These are phyloP conservation scores for Euphorbia tirucalli DNA, from an alignment of 345 rosid species.

Conservation along the genomic window DNA sequence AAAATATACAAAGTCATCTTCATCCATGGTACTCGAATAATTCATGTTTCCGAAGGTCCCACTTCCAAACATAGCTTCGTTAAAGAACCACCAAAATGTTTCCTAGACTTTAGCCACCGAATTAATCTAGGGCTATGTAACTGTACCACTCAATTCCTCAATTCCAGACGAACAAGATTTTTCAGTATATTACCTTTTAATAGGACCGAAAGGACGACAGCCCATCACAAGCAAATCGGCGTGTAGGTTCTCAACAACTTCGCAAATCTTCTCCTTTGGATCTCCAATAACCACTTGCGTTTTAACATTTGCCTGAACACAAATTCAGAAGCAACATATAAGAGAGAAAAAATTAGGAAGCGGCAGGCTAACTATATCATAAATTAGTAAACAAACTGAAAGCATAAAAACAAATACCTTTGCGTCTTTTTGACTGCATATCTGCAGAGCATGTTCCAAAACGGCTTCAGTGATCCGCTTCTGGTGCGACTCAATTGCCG, in stretches of 20 bases:
- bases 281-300: conserved; percentile 74
- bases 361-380: neutral
- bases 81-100: neutral
- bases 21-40: neutral
- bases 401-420: conserved; percentile 5
- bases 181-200: conserved; percentile 55
- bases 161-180: neutral
- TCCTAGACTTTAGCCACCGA: neutral
- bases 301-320: conserved; percentile 55
- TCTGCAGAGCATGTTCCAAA: conserved; percentile 53
- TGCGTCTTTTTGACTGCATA: conserved; percentile 55
- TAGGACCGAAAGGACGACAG: conserved; percentile 70
- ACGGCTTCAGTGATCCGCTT: conserved; percentile 61
- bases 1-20: too few species aligned
- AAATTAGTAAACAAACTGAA: neutral
- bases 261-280: conserved; percentile 84
- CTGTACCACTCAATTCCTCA: neutral
- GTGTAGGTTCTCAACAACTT: conserved; percentile 51
- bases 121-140: neutral
- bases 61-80: neutral
- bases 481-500: conserved; percentile 89
- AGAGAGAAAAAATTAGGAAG: neutral
- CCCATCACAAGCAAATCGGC: conserved; percentile 87
- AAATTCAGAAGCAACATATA: neutral
- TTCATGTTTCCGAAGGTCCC: neutral